phyloP scores from a whole-genome alignment of 2,329 filamentous ascomycete genomes.

The Ophiostoma angusticollis region DNA sequence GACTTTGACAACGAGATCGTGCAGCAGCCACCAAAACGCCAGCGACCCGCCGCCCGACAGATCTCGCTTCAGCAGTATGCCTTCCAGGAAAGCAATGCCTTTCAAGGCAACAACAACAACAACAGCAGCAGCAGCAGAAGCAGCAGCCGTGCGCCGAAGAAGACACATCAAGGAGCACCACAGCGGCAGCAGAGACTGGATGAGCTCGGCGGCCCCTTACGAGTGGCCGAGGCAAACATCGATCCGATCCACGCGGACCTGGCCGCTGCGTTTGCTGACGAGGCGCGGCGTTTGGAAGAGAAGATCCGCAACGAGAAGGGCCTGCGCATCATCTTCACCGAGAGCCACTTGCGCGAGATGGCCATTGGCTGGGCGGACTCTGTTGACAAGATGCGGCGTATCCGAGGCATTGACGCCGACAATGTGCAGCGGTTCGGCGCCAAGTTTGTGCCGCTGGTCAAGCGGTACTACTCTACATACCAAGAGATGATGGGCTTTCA shows the following conservation, averaged over 20 bases:
- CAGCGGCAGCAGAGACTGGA: conserved; percentile 24
- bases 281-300: conserved; percentile 48
- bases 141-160: neutral
- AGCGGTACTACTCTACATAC: conserved; percentile 33
- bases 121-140: neutral
- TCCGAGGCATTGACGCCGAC: conserved; percentile 48
- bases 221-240: conserved; percentile 29
- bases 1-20: conserved; percentile 18
- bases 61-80: conserved; percentile 9
- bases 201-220: conserved; percentile 45
- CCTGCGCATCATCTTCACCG: conserved; percentile 52
- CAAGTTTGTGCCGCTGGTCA: conserved; percentile 47
- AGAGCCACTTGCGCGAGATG: conserved; percentile 60
- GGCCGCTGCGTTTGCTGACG: conserved; percentile 50
- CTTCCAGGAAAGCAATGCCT: too few relatives aligned
- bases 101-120: too few relatives aligned
- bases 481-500: conserved; percentile 33
- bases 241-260: conserved; percentile 43
- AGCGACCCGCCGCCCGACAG: conserved; percentile 13
- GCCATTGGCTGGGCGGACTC: conserved; percentile 53
- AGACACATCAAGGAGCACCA: conserved; percentile 11
- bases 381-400: conserved; percentile 46
- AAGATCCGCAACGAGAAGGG: conserved; percentile 46
- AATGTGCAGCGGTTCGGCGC: conserved; percentile 50
- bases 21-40: neutral